Evolutionary conservation across 2,329 filamentous ascomycete genomes (phyloP), one percentile per base, ranked within the genome.

Genomic region (Monosporascus sp.): DNA sequence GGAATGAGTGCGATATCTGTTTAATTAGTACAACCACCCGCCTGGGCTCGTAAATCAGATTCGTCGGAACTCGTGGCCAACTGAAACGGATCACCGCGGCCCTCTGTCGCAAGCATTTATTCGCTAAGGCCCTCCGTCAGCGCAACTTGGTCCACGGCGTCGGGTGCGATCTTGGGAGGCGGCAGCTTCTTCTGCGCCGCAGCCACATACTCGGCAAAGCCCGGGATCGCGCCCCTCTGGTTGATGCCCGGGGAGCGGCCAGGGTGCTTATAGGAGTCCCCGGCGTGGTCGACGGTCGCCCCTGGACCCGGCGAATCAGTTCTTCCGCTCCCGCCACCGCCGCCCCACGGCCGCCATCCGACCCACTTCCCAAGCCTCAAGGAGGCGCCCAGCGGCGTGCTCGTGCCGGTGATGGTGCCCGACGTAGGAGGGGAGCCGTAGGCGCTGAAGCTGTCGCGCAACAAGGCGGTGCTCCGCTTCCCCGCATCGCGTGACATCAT

Each of bases 231-330:
- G 0, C 89, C 89, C 1, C 82, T 78, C 65, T 93, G 89, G 63
- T 94, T 94, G 65, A 94, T 90, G 0, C 89, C 89, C 1, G 88
- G 81, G 5, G 80, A 71, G 44, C 89, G 77, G 44, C 73, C 74
- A 37, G 71, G n/a, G 9, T 47, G 38, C 45, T 59, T 63, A 22
- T 55, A 49, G 25, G 35, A 49, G 11, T 72, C 69, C 52, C 67
- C 67, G 31, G 43, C 14, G 18, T 14, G 14, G 39, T 20, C 20
- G 43, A 8, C 14, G 14, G n/a, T 44, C 41, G 20, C 20, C n/a
- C 22, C 17, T 2, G 11, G 17, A 31, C 24, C 43, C 1, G 22
- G 7, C n/a, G 22, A n/a, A 7, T n/a, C n/a, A 18, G 22, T n/a
- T 14, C 11, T 56, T 5, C 45, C 47, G 3, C 51, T 35, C 38